Base-by-base conservation (phyloP, 2,329 filamentous ascomycete genomes). In the Alternaria gaisen region DNA sequence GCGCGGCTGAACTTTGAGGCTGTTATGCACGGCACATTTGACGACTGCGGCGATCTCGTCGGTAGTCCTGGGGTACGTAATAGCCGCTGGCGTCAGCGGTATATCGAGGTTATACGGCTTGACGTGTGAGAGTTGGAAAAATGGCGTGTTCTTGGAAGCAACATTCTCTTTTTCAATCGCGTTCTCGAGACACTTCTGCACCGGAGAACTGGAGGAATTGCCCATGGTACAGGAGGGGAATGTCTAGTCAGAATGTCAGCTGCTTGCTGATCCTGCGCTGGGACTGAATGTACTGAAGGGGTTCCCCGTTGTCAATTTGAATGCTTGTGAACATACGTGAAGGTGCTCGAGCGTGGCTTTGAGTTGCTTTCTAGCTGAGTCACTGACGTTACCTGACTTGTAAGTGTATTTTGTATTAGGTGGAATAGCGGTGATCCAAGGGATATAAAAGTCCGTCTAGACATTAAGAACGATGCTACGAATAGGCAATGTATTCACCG, bases 1-100 rank as follows among this genome's bases (percentile, higher is more conserved):
- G 46, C 83, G 84, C n/a, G 88, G 83, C 70, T 90, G 87, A 0
- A 90, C 86, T 61, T 85, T 84, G 40, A 86, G 71, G 6, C 78
- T 79, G 61, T 82, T 80, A 10, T 82, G 68, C 0, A 75, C 80
- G 1, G 87, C 88, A 66, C 88, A 90, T 64, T 85, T 85, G 42
- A 90, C 81, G 16, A 87, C 84, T 1, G 72, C 82, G 1, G 86
- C 81, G 3, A 90, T 83, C 44, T 89, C 84, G 4, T 84, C 72
- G 1, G 83, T 77, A 0, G 76, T 84, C 20, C 80, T 72, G 0
- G 88, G 88, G 28, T 86, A 83, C 2, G 87, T 82, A 16, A 90
- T 84, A 3, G 86, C 87, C 7, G 81, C 76, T 1, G 88, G 88
- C 0, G 75, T 81, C 6, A 75, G 63, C 5, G 64, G 53, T 18